Percentiles rank a stretch among this genome's conserved stretches.
phyloP scores from a whole-genome alignment of 2,329 filamentous ascomycete species.

The Monosporascus sp. region DNA sequence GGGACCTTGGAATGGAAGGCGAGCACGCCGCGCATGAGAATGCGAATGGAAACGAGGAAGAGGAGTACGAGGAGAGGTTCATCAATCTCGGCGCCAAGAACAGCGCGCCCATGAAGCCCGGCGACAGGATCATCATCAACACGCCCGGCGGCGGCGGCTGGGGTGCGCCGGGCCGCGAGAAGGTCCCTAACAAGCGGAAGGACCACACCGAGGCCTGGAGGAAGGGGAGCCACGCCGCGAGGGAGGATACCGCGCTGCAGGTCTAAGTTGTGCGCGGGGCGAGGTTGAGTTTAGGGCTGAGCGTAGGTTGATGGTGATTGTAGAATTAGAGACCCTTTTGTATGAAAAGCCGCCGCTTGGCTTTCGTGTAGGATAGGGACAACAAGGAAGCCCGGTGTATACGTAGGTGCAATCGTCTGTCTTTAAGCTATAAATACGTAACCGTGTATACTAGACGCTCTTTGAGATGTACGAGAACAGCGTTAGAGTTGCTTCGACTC shows the following conservation, averaged over 20 bases:
- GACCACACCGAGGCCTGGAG: conserved; percentile 55
- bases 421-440: too few species aligned
- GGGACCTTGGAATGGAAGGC: conserved; percentile 17
- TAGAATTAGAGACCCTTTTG: too few species aligned
- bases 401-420: too few species aligned
- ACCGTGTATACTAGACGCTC: too few species aligned
- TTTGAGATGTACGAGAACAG: too few species aligned
- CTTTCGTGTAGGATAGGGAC: too few species aligned
- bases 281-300: too few species aligned
- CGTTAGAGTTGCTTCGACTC: too few species aligned
- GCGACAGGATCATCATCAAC: conserved; percentile 71
- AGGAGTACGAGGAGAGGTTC: conserved; percentile 52
- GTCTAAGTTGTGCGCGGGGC: conserved; percentile 18
- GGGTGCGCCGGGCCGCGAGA: conserved; percentile 58
- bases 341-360: too few species aligned
- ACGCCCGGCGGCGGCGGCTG: conserved; percentile 79
- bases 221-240: conserved; percentile 51
- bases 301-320: too few species aligned
- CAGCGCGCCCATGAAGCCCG: conserved; percentile 68
- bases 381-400: too few species aligned
- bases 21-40: conserved; percentile 16
- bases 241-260: conserved; percentile 57
- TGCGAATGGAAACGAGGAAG: conserved; percentile 24
- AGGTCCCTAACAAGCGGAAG: conserved; percentile 38
- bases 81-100: conserved; percentile 79